phyloP scores from a whole-genome alignment of 2,329 filamentous ascomycete species.

The Trichothecium roseum region DNA sequence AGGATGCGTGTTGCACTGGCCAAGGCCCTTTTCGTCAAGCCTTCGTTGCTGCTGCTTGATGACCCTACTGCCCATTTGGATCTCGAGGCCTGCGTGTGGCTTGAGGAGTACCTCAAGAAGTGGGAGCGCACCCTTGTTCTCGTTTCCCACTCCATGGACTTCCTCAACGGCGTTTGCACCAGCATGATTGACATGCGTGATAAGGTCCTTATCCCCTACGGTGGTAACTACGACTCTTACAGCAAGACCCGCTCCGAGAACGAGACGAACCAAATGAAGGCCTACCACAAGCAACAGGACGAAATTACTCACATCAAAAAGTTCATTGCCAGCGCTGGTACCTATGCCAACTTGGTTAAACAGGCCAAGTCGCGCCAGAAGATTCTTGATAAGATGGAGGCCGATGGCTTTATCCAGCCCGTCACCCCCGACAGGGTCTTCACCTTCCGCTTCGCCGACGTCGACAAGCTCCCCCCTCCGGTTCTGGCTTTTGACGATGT shows the following conservation, averaged over 20 bases:
- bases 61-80: conserved; percentile 99
- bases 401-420: conserved; percentile 94
- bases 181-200: conserved; percentile 98
- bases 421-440: conserved; percentile 80
- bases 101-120: conserved; percentile 99
- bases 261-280: conserved; percentile 98
- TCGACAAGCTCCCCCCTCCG: conserved; percentile 97
- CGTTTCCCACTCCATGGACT: conserved; percentile 97
- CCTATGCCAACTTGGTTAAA: conserved; percentile 96
- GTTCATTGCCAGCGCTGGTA: conserved; percentile 99
- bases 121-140: conserved; percentile 96
- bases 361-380: conserved; percentile 99
- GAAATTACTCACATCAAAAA: conserved; percentile 99
- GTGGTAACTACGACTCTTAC: conserved; percentile 99
- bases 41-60: conserved; percentile 87
- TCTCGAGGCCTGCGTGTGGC: conserved; percentile 97
- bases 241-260: conserved; percentile 88
- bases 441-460: conserved; percentile 95
- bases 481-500: conserved; percentile 95
- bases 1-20: conserved; percentile 97
- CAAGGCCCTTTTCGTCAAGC: conserved; percentile 98
- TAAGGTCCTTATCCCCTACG: conserved; percentile 88
- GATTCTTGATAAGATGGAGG: conserved; percentile 99
- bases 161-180: conserved; percentile 96
- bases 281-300: conserved; percentile 97